Conservation (phyloP, 495 filamentous ascomycete species). For the Podospora conica region DNA sequence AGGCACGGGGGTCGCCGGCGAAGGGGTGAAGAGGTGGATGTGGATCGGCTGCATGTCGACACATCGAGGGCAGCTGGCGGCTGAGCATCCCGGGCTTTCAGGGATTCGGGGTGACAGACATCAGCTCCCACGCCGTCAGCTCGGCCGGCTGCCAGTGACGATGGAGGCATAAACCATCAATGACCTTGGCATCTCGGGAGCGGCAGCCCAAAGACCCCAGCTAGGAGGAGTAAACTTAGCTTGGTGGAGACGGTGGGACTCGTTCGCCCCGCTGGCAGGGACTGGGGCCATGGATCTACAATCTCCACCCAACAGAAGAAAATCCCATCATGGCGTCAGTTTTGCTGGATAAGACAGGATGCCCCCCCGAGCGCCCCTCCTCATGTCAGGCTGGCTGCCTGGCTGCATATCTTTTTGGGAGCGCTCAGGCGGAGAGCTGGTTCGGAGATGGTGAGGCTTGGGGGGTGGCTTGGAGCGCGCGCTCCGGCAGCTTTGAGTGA, state of each 20-base stretch:
- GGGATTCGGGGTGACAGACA: neutral
- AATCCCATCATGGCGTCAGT: neutral
- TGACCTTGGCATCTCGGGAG: neutral
- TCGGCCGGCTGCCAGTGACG: neutral
- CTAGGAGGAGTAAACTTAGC: neutral
- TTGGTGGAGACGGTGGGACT: neutral
- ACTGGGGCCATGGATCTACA: neutral
- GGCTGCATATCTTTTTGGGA: neutral
- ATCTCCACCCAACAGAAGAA: neutral
- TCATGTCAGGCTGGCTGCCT: neutral
- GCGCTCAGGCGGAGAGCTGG: neutral
- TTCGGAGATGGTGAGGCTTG: neutral
- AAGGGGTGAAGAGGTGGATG: neutral
- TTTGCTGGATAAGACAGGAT: neutral
- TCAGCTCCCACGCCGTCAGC: neutral
- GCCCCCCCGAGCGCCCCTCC: neutral
- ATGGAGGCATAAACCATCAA: neutral
- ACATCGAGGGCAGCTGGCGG: neutral
- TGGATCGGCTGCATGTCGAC: neutral
- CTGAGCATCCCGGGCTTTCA: neutral
- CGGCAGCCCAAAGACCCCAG: neutral
- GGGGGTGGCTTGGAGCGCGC: neutral
- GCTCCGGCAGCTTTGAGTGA: neutral
- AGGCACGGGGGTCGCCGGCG: neutral
- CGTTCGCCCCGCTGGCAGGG: neutral